Base-by-base conservation (phyloP, 108 stramenopile species). In the Cyclotella cryptica region DNA sequence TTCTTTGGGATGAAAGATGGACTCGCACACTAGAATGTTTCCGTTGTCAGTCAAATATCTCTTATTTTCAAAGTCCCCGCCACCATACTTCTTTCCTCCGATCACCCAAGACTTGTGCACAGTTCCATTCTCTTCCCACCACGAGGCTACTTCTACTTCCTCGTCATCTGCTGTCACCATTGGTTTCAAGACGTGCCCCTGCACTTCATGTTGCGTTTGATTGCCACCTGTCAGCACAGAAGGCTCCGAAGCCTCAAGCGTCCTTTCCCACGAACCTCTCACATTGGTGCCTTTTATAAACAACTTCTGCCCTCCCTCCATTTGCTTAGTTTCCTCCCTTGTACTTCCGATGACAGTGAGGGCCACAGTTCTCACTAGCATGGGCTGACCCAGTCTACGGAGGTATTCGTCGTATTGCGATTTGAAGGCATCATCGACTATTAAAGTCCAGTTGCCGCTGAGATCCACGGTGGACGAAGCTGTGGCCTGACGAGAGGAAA, bases 251-350 rank as follows among this genome's bases (percentile, higher is more conserved):
- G 93, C 58, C 54, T 83, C 79, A 62, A 94, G 65, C 21, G 88
- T 87, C 28, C 93, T 78, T 12, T 94, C 91, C 93, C 93, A 94
- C 6, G 87, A 84, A 46, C 93, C 93, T 47, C 91, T 74, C 8
- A 87, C 85, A 74, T 94, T 94, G 41, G 55, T 73, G 21, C 91
- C 91, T 24, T 81, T 74, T 17, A 94, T 91, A 27, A 77, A 78
- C 0, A 94, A 72, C 21, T 68, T 26, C n/a, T 77, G 74, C 2
- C 93, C 93, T 42, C 79, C 61, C 7, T 90, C 86, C 24, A 52
- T 84, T 75, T 92, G 90, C n/a, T 73, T 77, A 22, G 84, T 77
- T 61, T 88, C 87, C 83, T 94, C 93, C 24, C 75, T 90, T 14
- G 93, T 94, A 53, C 81, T 72, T 0, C 81, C 85, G 47, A 92